Evolutionary conservation across 371 early-diverging fungal genomes (phyloP).

Genomic region (Gilbertella persicaria): DNA sequence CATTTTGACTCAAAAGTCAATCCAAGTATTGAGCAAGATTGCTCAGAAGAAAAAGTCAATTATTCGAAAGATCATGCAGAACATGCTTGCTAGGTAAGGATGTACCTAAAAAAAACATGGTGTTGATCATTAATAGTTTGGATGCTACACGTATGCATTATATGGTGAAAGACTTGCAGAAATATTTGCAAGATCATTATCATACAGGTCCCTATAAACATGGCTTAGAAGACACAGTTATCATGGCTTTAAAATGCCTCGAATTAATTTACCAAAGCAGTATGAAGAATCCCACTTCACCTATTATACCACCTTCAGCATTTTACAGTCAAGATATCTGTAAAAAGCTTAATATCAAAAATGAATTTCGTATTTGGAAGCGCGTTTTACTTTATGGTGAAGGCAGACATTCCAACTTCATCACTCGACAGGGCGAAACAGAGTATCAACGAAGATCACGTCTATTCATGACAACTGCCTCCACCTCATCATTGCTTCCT

Average conservation of each 20-base stretch:
- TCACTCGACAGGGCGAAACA: conserved; percentile 24
- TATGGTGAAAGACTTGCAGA: conserved; percentile 29
- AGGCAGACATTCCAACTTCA: conserved; percentile 36
- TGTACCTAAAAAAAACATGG: neutral
- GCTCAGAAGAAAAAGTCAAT: conserved; percentile 14
- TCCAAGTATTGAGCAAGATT: conserved; percentile 35
- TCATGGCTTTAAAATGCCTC: conserved; percentile 65
- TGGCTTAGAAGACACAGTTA: conserved; percentile 60
- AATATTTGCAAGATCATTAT: conserved; percentile 52
- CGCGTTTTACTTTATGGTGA: conserved; percentile 44
- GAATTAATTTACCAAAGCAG: conserved; percentile 55
- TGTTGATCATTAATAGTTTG: conserved; percentile 5
- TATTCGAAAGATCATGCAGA: conserved; percentile 10
- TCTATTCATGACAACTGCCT: conserved; percentile 36
- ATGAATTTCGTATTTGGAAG: conserved; percentile 77
- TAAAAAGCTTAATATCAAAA: conserved; percentile 74
- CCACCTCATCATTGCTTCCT: conserved; percentile 33
- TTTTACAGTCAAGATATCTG: conserved; percentile 67
- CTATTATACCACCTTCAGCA: conserved; percentile 15
- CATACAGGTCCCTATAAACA: conserved; percentile 49
- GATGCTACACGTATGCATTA: conserved; percentile 20
- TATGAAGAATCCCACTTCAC: conserved; percentile 16
- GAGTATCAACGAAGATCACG: conserved; percentile 45
- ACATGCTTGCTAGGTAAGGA: conserved; percentile 14
- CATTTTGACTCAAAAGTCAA: conserved; percentile 37